Conservation (phyloP, 148 eudicot genomes). For the Chenopodium suecicum region DNA sequence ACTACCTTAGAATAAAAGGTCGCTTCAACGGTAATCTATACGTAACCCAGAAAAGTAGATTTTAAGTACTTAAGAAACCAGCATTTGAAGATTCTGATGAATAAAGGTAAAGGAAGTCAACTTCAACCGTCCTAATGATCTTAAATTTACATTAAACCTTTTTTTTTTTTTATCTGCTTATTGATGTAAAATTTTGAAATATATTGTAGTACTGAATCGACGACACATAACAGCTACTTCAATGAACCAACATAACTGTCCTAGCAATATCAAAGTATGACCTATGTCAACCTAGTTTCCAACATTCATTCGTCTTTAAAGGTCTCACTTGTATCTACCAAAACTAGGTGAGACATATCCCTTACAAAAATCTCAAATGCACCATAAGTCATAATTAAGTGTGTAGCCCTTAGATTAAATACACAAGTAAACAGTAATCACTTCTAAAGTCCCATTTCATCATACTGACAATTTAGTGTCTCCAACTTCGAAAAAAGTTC, state of each 20-base stretch:
- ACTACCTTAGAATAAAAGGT: too few relatives aligned
- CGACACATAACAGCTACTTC: neutral
- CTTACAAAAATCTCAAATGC: neutral
- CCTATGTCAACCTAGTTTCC: neutral
- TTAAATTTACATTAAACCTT: too few relatives aligned
- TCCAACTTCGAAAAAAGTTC: neutral
- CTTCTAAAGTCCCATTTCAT: neutral
- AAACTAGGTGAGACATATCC: too few relatives aligned
- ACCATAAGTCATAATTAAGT: neutral
- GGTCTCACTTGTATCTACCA: neutral
- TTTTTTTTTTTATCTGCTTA: too few relatives aligned
- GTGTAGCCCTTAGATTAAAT: neutral
- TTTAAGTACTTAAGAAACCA: too few relatives aligned
- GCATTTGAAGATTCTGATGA: too few relatives aligned
- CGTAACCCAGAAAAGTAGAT: too few relatives aligned
- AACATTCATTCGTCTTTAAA: neutral
- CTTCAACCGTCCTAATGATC: neutral
- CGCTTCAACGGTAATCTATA: too few relatives aligned
- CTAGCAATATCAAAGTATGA: too few relatives aligned
- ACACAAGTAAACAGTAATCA: neutral
- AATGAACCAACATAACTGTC: too few relatives aligned
- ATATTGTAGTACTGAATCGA: neutral
- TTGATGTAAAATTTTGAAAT: too few relatives aligned
- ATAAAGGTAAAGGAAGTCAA: too few relatives aligned
- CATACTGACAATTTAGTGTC: neutral